These are phyloP conservation scores for Aureobasidium sp. DNA, from an alignment of 2,329 filamentous ascomycete genomes.

Conservation along the genomic window DNA sequence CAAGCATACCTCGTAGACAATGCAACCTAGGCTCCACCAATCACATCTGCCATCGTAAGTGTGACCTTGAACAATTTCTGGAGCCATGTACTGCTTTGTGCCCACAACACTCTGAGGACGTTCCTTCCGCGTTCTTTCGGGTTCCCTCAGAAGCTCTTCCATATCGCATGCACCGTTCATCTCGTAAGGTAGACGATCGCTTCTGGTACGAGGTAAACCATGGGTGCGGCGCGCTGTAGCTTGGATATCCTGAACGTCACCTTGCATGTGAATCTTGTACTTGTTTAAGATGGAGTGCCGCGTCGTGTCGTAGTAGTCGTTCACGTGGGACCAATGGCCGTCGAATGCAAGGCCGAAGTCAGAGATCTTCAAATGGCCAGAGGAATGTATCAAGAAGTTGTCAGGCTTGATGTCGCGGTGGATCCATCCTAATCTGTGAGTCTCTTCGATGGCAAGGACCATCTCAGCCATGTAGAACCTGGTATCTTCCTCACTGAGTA, in stretches of 20 bases:
- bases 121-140: slow-evolving; percentile 53
- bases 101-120: slow-evolving; percentile 76
- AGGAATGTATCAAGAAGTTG: slow-evolving; percentile 85
- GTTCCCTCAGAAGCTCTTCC: slow-evolving; percentile 30
- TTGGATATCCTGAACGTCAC: slow-evolving; percentile 62
- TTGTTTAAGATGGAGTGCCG: slow-evolving; percentile 71
- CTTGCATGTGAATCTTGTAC: slow-evolving; percentile 63
- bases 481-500: slow-evolving; percentile 68
- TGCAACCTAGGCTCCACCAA: slow-evolving; percentile 94
- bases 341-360: slow-evolving; percentile 96
- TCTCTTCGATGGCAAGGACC: slow-evolving; percentile 89
- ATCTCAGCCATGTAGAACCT: slow-evolving; percentile 92
- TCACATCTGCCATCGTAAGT: slow-evolving; percentile 89
- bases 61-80: slow-evolving; percentile 77
- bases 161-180: slow-evolving; percentile 16
- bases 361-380: slow-evolving; percentile 88
- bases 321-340: slow-evolving; percentile 89
- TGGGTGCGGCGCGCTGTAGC: slow-evolving; percentile 28
- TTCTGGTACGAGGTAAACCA: slow-evolving; percentile 14
- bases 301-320: slow-evolving; percentile 76
- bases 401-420: slow-evolving; percentile 96
- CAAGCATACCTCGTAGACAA: slow-evolving; percentile 64
- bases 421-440: slow-evolving; percentile 80
- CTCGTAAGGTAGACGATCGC: slow-evolving; percentile 13
- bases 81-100: slow-evolving; percentile 97